phyloP scores from a whole-genome alignment of 1,284 basidiomycete genomes.

The Irpex sp. region DNA sequence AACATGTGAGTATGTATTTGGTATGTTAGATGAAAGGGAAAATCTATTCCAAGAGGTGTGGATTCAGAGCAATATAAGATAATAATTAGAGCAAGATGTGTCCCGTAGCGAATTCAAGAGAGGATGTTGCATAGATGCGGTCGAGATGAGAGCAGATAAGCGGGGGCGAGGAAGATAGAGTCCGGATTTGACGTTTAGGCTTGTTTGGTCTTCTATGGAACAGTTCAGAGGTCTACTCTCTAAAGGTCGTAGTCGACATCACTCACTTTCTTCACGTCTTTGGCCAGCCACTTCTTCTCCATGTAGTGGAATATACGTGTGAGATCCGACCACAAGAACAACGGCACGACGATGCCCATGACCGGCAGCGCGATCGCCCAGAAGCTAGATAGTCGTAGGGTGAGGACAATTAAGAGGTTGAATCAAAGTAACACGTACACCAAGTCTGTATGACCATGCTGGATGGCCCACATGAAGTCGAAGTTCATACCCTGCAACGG shows the following conservation, averaged over 20 bases:
- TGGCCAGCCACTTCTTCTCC: conserved; percentile 23
- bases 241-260: not conserved
- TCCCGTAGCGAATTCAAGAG: not conserved
- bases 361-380: conserved; percentile 64
- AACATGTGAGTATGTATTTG: not conserved
- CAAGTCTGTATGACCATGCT: conserved; percentile 39
- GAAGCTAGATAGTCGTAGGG: conserved; percentile 39
- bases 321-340: conserved; percentile 56
- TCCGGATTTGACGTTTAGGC: not conserved
- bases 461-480: conserved; percentile 44
- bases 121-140: not conserved
- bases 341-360: conserved; percentile 50
- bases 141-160: not conserved
- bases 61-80: not conserved
- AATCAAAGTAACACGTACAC: conserved; percentile 35
- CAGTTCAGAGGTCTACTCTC: not conserved
- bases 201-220: conserved; percentile 8
- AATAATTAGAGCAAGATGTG: not conserved
- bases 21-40: not conserved
- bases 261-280: conserved; percentile 23
- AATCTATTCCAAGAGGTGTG: not conserved
- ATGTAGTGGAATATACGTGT: conserved; percentile 40
- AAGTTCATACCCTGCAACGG: conserved; percentile 66
- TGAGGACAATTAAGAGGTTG: not conserved
- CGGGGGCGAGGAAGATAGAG: not conserved